Conservation (phyloP, 305 asterid species). For the Fraxinus sp. region DNA sequence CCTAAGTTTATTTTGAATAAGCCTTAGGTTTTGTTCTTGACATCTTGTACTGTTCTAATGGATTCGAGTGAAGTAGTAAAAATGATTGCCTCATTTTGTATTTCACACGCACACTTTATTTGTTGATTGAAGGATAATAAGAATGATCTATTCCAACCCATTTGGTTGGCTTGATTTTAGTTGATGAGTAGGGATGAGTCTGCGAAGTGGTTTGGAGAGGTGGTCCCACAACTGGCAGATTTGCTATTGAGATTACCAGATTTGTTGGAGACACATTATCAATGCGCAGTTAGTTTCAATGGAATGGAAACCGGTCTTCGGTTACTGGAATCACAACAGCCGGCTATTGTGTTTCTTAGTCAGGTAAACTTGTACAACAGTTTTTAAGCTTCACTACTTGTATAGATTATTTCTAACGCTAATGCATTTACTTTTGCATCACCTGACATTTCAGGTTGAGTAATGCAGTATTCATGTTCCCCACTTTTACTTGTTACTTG, state of each 20-base stretch:
- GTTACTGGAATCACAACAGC: slow-evolving; percentile 57
- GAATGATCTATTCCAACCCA: background rate
- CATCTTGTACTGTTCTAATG: background rate
- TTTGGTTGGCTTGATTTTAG: slow-evolving; percentile 33
- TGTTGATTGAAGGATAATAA: background rate
- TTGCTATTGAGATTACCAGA: slow-evolving; percentile 63
- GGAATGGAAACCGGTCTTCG: slow-evolving; percentile 60
- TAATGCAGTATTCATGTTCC: background rate
- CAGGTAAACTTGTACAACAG: slow-evolving; percentile 41
- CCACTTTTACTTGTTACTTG: background rate
- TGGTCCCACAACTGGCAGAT: slow-evolving; percentile 56
- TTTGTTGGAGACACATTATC: slow-evolving; percentile 68
- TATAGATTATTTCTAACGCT: background rate
- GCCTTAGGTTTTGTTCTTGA: background rate
- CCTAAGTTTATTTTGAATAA: background rate
- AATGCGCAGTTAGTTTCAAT: slow-evolving; percentile 30
- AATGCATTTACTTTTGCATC: background rate
- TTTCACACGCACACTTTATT: background rate
- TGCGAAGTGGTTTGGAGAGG: slow-evolving; percentile 50
- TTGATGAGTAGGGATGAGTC: slow-evolving; percentile 58
- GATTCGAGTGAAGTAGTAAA: background rate
- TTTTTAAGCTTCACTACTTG: background rate
- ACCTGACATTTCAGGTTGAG: background rate
- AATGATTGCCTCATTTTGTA: background rate
- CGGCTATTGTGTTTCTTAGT: slow-evolving; percentile 70